Evolutionary conservation across 176 grass and related monocot species (phyloP), one percentile per base, ranked within the genome.

Genomic region (Pharus latifolius): DNA sequence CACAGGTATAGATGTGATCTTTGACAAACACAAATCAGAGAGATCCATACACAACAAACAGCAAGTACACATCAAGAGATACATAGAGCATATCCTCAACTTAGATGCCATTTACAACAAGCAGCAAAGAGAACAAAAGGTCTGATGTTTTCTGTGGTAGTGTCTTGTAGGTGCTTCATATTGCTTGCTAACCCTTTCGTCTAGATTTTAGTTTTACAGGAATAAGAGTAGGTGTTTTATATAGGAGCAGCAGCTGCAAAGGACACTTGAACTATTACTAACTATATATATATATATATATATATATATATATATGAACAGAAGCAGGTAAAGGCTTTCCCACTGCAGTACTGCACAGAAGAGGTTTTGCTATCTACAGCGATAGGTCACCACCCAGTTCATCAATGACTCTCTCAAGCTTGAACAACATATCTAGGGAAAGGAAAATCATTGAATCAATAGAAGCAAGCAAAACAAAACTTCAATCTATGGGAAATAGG

Each of bases 381-480:
- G 69, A 74, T 50, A 87, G 56, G 41, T 81, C 80, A 26, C 81
- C 68, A 1, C 88, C 88, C 74, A 84, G 58, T 59, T 87, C 88
- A 65, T 91, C 77, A 50, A 91, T 91, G 59, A 75, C 81, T 74
- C 65, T 81, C 6, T 81, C 77, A 32, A 91, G 65, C 55, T 81
- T 84, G 77, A 66, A 84, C 80, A 91, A 17, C 77, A 87, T 81
- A 54, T 87, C 88, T 91, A 87, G 15, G 26, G 19, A 42, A 78
- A 73, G 18, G 34, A 49, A 64, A 81, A 59, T 7, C 30, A 69
- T 15, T 3, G 23, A 40, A 44, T 63, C 49, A 80, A 34, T 70
- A 58, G 2, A 13, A 56, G 2, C 6, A 10, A 28, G 53, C 40
- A 13, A 38, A 57, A 48, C 22, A 53, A 51, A n/a, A 20, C 35